Conservation (phyloP, 352 stramenopile species). For the Phytophthora pini region DNA sequence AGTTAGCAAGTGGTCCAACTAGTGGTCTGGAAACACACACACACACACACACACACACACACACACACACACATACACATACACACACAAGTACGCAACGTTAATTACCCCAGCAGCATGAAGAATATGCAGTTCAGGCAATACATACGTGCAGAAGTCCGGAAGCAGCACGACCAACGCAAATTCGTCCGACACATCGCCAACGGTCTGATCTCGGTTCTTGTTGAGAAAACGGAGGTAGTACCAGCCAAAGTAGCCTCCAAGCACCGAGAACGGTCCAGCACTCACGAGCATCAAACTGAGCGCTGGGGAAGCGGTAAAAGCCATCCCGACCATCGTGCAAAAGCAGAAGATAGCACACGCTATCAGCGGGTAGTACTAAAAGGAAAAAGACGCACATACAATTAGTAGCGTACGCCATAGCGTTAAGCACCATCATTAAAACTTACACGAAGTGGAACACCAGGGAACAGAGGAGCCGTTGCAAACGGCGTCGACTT, state of each 20-base stretch:
- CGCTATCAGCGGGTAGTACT: constrained; percentile 79
- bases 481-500: constrained; percentile 72
- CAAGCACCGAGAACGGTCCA: constrained; percentile 75
- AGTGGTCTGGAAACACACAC: constrained; percentile 45
- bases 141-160: constrained; percentile 69
- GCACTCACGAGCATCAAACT: constrained; percentile 67
- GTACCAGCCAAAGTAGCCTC: constrained; percentile 86
- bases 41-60: neutral
- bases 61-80: constrained; percentile 2
- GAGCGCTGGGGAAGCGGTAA: constrained; percentile 39
- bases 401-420: constrained; percentile 6
- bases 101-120: no score
- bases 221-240: constrained; percentile 87
- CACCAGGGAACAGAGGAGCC: constrained; percentile 53
- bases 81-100: no score
- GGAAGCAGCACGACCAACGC: constrained; percentile 73
- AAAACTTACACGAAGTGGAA: constrained; percentile 70
- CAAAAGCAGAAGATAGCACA: constrained; percentile 58
- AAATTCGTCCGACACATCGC: constrained; percentile 84
- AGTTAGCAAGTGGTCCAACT: constrained; percentile 71
- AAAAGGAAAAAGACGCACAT: neutral
- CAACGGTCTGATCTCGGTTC: constrained; percentile 74
- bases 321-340: constrained; percentile 51
- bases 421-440: neutral
- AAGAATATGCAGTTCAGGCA: neutral